Evolutionary conservation across 176 grass and related monocot genomes (phyloP), one percentile per base, ranked within the genome.

Genomic region (Carex scoparia): DNA sequence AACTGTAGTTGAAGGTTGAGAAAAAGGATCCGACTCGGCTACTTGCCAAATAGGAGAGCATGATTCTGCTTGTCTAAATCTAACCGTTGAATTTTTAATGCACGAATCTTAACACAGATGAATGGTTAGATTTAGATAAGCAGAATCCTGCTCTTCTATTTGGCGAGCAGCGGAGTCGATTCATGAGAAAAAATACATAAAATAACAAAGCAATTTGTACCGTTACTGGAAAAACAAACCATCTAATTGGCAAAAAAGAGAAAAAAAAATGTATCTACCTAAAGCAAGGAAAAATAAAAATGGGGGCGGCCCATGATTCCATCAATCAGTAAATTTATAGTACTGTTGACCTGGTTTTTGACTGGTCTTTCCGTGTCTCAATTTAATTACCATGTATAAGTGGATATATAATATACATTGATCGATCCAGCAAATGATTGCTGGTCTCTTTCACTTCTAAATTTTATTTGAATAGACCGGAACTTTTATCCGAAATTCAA

Each of bases 211-310:
- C 61, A 63, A 75, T 53, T 23, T 23, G 10, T 77, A 77, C 73
- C 73, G 73, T 77, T 77, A 77, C 73, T 77, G 1, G 49, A 77
- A 56, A 71, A 72, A 35, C 35, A 38, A 69, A 65, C 4, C 30
- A 65, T 65, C 63, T 65, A 31, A 38, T 40, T 72, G 27, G 27
- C n/a, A 53, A 75, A 75, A 56, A 55, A 56, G 11, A 0, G 18
- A 55, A 4, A 32, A 56, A 31, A 31, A 55, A 76, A 69, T 55
- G 73, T 56, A 56, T 56, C 73, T 56, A 49, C 49, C 48, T 77
- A 77, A 32, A 72, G 18, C 40, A 27, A 72, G 49, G 73, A 18
- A 55, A 32, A 54, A 32, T 31, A 53, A 15, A 27, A 28, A 28
- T 30, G n/a, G 46, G 53, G 19, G 46, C 51, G 72, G 46, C 46